Conservation (phyloP, 345 rosid species). For the Salix arbutifolia region DNA sequence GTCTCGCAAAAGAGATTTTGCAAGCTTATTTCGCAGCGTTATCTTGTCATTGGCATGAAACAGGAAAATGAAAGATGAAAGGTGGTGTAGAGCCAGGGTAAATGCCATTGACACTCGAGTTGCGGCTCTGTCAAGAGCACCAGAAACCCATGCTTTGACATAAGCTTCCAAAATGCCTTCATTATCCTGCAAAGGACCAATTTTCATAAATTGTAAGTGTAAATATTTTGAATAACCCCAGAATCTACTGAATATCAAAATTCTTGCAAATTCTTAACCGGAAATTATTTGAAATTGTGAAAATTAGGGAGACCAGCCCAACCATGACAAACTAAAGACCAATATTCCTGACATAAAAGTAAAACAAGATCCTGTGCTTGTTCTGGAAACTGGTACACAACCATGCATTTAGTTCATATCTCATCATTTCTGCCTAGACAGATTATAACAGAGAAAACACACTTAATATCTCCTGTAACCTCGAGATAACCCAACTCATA, state of each 20-base stretch:
- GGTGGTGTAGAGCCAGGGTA: constrained; percentile 57
- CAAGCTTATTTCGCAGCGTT: constrained; percentile 51
- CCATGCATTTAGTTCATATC: not conserved
- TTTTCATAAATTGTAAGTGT: not conserved
- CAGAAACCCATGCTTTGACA: constrained; percentile 69
- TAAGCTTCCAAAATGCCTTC: constrained; percentile 69
- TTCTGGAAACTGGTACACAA: not conserved
- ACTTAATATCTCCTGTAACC: not conserved
- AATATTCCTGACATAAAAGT: not conserved
- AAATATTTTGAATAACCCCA: not conserved
- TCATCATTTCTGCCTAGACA: no score
- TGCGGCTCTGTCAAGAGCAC: constrained; percentile 73
- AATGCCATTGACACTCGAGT: constrained; percentile 57
- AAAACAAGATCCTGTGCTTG: not conserved
- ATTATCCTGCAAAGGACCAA: constrained; percentile 46
- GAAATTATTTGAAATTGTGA: not conserved
- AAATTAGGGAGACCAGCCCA: not conserved
- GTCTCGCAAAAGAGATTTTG: constrained; percentile 62
- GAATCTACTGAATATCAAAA: not conserved
- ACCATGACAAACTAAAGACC: not conserved
- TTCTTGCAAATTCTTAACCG: not conserved
- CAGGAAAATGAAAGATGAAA: constrained; percentile 55
- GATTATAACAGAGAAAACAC: not conserved
- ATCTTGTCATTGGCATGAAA: constrained; percentile 23
- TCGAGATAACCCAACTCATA: not conserved